Percentiles rank a stretch among this genome's conserved stretches.
These are phyloP conservation scores for Hemileccinum impolitum DNA, from an alignment of 768 basidiomycete genomes.

Conservation along the genomic window DNA sequence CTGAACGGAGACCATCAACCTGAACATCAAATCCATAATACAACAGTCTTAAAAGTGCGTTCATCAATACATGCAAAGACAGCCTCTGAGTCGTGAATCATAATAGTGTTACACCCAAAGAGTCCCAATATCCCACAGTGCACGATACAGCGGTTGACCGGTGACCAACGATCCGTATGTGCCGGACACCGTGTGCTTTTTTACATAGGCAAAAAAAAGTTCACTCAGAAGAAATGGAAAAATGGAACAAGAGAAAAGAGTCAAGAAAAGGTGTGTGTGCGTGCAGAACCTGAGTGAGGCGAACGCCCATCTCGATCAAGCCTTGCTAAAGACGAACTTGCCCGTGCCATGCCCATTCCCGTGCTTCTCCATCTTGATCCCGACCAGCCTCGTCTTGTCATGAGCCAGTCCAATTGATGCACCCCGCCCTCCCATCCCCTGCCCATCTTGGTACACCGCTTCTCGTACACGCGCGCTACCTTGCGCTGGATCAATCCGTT, in stretches of 20 bases:
- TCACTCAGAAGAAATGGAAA: not conserved
- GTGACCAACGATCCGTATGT: slow-evolving; percentile 16
- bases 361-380: slow-evolving; percentile 56
- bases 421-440: slow-evolving; percentile 71
- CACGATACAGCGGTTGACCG: slow-evolving; percentile 1
- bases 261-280: slow-evolving; percentile 4
- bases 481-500: too few species aligned
- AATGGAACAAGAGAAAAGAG: not conserved
- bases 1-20: too few species aligned
- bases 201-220: not conserved
- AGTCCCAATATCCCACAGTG: slow-evolving; percentile 14
- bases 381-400: slow-evolving; percentile 55
- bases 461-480: slow-evolving; percentile 63
- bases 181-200: slow-evolving; percentile 2
- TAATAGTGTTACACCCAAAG: slow-evolving; percentile 16
- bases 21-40: slow-evolving; percentile 2
- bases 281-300: not conserved
- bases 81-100: slow-evolving; percentile 5
- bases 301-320: slow-evolving; percentile 21
- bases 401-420: slow-evolving; percentile 65
- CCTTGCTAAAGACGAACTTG: slow-evolving; percentile 46
- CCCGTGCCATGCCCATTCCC: slow-evolving; percentile 38
- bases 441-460: slow-evolving; percentile 57
- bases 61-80: slow-evolving; percentile 9
- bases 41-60: slow-evolving; percentile 21